Evolutionary conservation across 805 yeast species (phyloP).

Genomic region (Myxozyma neotropica): DNA sequence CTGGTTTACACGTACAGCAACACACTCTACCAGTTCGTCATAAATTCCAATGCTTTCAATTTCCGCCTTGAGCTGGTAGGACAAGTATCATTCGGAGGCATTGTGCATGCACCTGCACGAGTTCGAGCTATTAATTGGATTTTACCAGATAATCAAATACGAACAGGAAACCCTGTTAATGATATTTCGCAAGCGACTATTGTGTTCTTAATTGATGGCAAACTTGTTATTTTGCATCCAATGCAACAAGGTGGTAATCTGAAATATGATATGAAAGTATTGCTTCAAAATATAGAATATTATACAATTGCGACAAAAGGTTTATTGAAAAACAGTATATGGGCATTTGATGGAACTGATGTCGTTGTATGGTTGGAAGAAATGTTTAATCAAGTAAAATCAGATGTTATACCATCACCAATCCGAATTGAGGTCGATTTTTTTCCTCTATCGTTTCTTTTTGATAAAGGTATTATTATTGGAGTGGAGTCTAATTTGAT

Average conservation of each 20-base stretch:
- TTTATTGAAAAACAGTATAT: conserved; percentile 39
- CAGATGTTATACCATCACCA: conserved; percentile 27
- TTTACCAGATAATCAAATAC: conserved; percentile 34
- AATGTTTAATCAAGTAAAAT: conserved; percentile 14
- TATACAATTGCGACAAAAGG: conserved; percentile 39
- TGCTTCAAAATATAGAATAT: conserved; percentile 45
- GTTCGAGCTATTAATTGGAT: conserved; percentile 44
- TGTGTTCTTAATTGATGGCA: conserved; percentile 45
- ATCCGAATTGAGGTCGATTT: conserved; percentile 45
- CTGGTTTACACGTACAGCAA: conserved; percentile 44
- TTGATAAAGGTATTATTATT: conserved; percentile 52
- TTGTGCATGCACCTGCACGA: conserved; percentile 46
- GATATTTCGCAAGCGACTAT: conserved; percentile 37
- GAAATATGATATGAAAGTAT: conserved; percentile 36
- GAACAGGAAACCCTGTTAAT: conserved; percentile 31
- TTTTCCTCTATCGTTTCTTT: conserved; percentile 54
- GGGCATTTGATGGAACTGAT: conserved; percentile 49
- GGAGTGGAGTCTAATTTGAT: conserved; percentile 54
- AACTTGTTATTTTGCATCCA: conserved; percentile 40
- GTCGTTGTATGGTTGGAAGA: conserved; percentile 35
- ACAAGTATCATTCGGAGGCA: conserved; percentile 43
- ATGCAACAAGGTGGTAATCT: conserved; percentile 19
- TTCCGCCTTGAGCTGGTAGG: conserved; percentile 39
- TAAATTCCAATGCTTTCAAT: conserved; percentile 28
- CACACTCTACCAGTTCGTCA: conserved; percentile 39